These are phyloP conservation scores for Diplodia seriata DNA, from an alignment of 2,329 filamentous ascomycete genomes.

Conservation along the genomic window DNA sequence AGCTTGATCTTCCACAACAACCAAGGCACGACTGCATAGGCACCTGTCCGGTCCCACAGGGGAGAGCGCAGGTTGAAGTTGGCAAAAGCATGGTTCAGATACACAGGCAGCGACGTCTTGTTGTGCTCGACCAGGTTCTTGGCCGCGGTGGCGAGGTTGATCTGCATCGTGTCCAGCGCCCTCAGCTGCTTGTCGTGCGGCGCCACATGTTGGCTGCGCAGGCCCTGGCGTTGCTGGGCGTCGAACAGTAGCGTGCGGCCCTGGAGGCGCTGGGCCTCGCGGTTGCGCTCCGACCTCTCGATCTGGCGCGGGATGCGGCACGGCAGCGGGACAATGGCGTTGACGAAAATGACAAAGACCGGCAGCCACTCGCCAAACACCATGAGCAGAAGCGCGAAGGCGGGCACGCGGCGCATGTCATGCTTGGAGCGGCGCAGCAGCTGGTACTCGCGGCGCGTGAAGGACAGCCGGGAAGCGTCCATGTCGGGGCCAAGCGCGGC, in stretches of 20 bases:
- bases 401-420: conserved; percentile 78
- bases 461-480: conserved; percentile 12
- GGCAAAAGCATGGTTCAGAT: conserved; percentile 40
- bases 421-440: conserved; percentile 71
- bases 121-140: conserved; percentile 40
- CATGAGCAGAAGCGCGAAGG: conserved; percentile 77
- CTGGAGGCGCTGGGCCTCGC: conserved; percentile 12
- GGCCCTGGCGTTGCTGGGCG: background rate
- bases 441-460: conserved; percentile 73
- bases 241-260: conserved; percentile 16
- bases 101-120: conserved; percentile 17
- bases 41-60: conserved; percentile 52
- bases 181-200: background rate
- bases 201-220: background rate
- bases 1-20: conserved; percentile 60
- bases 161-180: background rate
- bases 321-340: conserved; percentile 76
- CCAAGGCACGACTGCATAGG: conserved; percentile 56
- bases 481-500: background rate
- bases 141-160: background rate
- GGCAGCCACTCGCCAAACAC: conserved; percentile 88
- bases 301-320: conserved; percentile 84
- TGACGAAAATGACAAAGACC: conserved; percentile 74
- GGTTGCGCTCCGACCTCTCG: conserved; percentile 14
- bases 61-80: conserved; percentile 51